These are phyloP conservation scores for Diaporthe helianthi DNA, from an alignment of 2,329 filamentous ascomycete species.

Conservation along the genomic window DNA sequence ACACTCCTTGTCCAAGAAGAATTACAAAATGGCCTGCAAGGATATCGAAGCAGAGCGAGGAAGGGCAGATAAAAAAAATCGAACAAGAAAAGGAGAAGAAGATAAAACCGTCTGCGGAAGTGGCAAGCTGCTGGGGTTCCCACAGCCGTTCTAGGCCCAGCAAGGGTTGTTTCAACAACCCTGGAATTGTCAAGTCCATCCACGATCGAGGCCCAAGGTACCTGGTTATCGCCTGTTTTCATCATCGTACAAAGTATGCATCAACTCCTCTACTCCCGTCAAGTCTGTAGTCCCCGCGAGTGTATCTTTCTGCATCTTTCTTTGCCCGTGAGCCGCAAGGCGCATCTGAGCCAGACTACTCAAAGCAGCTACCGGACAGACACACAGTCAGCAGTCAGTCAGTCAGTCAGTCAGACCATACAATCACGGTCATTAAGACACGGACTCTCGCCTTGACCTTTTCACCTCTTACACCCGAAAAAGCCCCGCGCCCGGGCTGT, in stretches of 20 bases:
- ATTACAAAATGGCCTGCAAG: neutral
- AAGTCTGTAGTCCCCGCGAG: slow-evolving; percentile 3
- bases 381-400: neutral
- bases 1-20: neutral
- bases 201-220: slow-evolving; percentile 9
- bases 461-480: neutral
- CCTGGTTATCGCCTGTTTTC: slow-evolving; percentile 5
- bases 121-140: slow-evolving; percentile 3
- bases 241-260: slow-evolving; percentile 19
- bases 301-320: neutral
- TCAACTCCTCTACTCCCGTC: slow-evolving; percentile 9
- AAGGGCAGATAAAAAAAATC: neutral
- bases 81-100: neutral
- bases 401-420: neutral
- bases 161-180: slow-evolving; percentile 22
- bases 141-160: neutral
- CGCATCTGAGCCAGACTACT: slow-evolving; percentile 2
- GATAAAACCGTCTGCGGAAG: neutral
- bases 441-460: neutral
- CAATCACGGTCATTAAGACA: neutral
- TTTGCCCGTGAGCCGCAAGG: neutral
- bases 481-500: neutral
- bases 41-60: neutral
- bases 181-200: slow-evolving; percentile 7
- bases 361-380: neutral